These are phyloP conservation scores for Echria macrotheca DNA, from an alignment of 495 filamentous ascomycete genomes.

Conservation along the genomic window DNA sequence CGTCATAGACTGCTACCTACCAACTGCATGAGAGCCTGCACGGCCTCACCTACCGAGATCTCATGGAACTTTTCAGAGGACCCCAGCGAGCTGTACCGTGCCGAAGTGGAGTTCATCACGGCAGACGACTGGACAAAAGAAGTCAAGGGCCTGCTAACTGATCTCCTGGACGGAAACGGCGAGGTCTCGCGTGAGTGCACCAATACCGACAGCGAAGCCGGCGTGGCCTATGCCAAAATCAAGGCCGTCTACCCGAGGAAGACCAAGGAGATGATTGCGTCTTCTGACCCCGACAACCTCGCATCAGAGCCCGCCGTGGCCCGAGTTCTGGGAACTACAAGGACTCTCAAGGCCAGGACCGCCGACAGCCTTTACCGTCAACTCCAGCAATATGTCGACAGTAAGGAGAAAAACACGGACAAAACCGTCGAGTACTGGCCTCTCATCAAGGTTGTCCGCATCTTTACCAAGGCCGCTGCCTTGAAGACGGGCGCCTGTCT, in stretches of 20 bases:
- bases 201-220: slow-evolving; percentile 47
- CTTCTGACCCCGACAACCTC: slow-evolving; percentile 36
- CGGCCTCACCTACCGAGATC: slow-evolving; percentile 61
- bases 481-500: slow-evolving; percentile 61
- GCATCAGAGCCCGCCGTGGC: slow-evolving; percentile 36
- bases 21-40: slow-evolving; percentile 51
- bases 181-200: slow-evolving; percentile 40
- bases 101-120: slow-evolving; percentile 60
- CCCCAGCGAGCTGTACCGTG: slow-evolving; percentile 44
- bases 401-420: slow-evolving; percentile 28
- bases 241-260: slow-evolving; percentile 58
- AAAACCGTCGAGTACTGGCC: slow-evolving; percentile 56
- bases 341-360: slow-evolving; percentile 35
- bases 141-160: slow-evolving; percentile 44
- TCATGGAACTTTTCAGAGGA: slow-evolving; percentile 53
- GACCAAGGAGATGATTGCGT: slow-evolving; percentile 47
- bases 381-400: slow-evolving; percentile 32
- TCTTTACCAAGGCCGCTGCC: slow-evolving; percentile 54
- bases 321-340: slow-evolving; percentile 45
- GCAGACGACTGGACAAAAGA: slow-evolving; percentile 55
- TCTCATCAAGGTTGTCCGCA: slow-evolving; percentile 56
- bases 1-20: slow-evolving; percentile 24
- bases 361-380: slow-evolving; percentile 23
- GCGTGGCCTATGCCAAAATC: slow-evolving; percentile 60
- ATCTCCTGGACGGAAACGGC: slow-evolving; percentile 44